phyloP scores from a whole-genome alignment of 2,329 filamentous ascomycete species.

The Trichoderma atroviride region DNA sequence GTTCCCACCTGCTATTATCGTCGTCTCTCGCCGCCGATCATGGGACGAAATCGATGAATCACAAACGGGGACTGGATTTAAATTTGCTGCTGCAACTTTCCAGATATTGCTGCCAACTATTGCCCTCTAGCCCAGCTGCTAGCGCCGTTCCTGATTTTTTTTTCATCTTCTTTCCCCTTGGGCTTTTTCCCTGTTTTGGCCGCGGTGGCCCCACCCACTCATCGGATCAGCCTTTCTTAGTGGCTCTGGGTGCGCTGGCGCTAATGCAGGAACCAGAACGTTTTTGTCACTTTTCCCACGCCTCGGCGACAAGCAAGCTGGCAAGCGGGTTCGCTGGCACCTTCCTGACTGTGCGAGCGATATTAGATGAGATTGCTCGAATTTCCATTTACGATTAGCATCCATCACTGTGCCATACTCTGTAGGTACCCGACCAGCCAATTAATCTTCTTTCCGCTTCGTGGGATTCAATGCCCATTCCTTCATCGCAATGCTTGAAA shows the following conservation, averaged over 20 bases:
- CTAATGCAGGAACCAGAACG: constrained; percentile 33
- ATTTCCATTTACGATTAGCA: not conserved
- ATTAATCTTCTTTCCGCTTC: not conserved
- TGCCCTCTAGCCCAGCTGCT: constrained; percentile 14
- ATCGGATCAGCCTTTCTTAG: constrained; percentile 26
- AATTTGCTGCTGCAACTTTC: constrained; percentile 4
- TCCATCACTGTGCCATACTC: not conserved
- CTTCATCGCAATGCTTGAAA: not conserved
- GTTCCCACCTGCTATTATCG: not conserved
- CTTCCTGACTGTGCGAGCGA: not conserved
- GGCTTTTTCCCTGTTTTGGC: constrained; percentile 9
- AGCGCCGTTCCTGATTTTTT: not conserved
- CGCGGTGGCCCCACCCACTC: not conserved
- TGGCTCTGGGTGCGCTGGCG: constrained; percentile 22
- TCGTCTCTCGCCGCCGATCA: not conserved
- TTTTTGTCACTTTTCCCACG: constrained; percentile 13
- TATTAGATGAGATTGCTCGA: not conserved
- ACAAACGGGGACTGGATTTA: not conserved
- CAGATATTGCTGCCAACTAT: constrained; percentile 23
- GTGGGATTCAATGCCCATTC: not conserved
- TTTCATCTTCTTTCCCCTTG: not conserved
- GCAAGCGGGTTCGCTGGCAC: not conserved
- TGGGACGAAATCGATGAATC: constrained; percentile 10
- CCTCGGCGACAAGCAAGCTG: not conserved
- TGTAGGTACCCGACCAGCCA: not conserved